Evolutionary conservation across 2,329 filamentous ascomycete genomes (phyloP), one percentile per base, ranked within the genome.

Genomic region (Dendryphion nanum): DNA sequence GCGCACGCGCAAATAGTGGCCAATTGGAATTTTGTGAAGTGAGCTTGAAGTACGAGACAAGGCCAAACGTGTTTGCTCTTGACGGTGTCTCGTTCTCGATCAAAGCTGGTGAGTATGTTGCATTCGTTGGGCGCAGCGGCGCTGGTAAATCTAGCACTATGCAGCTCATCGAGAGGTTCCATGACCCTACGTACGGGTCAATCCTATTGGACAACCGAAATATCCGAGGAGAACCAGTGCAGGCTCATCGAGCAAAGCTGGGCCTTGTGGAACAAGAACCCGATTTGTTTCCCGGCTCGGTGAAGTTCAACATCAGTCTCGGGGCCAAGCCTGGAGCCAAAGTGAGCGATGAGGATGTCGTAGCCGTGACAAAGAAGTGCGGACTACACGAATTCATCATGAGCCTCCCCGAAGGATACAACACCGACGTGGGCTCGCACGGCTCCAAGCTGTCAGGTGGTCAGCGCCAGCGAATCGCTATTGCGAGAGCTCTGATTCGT

Each of bases 381-480:
- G 69, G 68, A 32, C 56, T 74, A 7, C 69, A 74, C 42, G 70
- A 71, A 14, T 73, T 73, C 50, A 70, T 74, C 49, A 65, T 64
- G 45, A 65, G 64, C 42, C 53, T 74, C 6, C 70, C 71, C 1
- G 68, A 73, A 42, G 70, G 68, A 19, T 74, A 73, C 51, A 66
- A 63, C 29, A 74, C 71, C 2, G 62, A 72, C 26, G 68, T 69
- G 33, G 69, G 70, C 6, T 56, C 63, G 5, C 68, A 66, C 40
- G 69, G 68, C 16, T 65, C 62, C 4, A 63, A 66, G 36, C 53
- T 74, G 2, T 71, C 67, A 2, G 71, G 70, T 14, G 71, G 71
- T 12, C 71, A 75, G 40, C 59, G 65, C 32, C 71, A 74, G 41
- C 60, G 71, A 4, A 52, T 74, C 14, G 68, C 70, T 2, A 68